Evolutionary conservation across 768 basidiomycete genomes (phyloP), one percentile per base, ranked within the genome.

Genomic region (Tephrocybe sp.): DNA sequence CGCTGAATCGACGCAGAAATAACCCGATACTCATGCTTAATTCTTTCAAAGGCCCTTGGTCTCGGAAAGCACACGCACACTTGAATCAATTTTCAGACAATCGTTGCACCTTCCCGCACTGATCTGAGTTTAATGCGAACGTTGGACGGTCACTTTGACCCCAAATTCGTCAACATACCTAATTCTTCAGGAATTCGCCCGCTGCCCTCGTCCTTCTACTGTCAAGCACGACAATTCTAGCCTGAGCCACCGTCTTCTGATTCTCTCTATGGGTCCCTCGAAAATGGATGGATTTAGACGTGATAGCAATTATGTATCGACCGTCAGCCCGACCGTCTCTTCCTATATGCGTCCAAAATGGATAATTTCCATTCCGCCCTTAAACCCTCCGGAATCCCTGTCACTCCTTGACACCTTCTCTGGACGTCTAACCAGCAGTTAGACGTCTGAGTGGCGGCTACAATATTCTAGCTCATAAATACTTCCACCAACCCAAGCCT

Each of bases 361-460:
- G n/a, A n/a, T n/a, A n/a, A n/a, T n/a, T n/a, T n/a, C n/a, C n/a
- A n/a, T n/a, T n/a, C n/a, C n/a, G n/a, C n/a, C n/a, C n/a, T n/a
- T n/a, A n/a, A 41, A 13, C 7, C 26, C 22, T 22, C 12, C 28
- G 41, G 31, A 43, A 22, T 35, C 32, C 27, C 21, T 35, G 31
- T 43, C 49, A 50, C 26, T 44, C 27, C 15, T 27, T 38, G 42
- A 25, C 28, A n/a, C 26, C 32, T 50, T 44, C 48, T 32, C n/a
- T 30, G 40, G 31, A 25, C 16, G 34, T 26, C 12, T 13, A 16
- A 28, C 8, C 18, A 46, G 9, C 36, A 37, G 16, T 6, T 21
- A 37, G 16, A 37, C 9, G 28, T 30, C 28, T 30, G 28, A 30
- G 12, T 30, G 28, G 28, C 28, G 36, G 36, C 7, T 6, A 7